Conservation (phyloP, 2,329 filamentous ascomycete species). For the Teratosphaeria pseudoeucalypti region DNA sequence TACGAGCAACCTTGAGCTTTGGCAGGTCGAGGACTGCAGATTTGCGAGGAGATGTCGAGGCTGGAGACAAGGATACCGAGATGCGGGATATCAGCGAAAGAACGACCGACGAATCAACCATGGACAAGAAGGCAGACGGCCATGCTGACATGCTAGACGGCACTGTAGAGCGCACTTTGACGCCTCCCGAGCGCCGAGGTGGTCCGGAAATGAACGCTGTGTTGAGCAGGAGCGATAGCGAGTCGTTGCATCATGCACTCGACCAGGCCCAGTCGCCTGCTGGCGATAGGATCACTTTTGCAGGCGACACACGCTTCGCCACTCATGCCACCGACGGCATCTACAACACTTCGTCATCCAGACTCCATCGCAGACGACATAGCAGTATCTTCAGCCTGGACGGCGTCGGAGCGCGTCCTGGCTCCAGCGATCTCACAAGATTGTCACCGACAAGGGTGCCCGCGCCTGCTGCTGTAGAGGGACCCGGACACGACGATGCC, state of each 20-base stretch:
- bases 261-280: background rate
- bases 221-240: conserved; percentile 1
- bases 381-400: conserved; percentile 22
- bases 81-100: conserved; percentile 34
- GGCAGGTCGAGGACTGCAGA: conserved; percentile 1
- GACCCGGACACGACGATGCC: background rate
- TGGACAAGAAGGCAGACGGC: background rate
- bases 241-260: background rate
- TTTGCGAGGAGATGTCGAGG: background rate
- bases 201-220: conserved; percentile 10
- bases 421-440: conserved; percentile 15
- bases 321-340: conserved; percentile 22
- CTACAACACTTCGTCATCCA: background rate
- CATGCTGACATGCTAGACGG: conserved; percentile 2
- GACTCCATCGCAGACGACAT: conserved; percentile 5
- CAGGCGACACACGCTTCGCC: conserved; percentile 17
- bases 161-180: conserved; percentile 2
- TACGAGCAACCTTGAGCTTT: conserved; percentile 22
- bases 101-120: conserved; percentile 6
- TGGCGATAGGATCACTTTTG: conserved; percentile 18
- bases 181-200: conserved; percentile 8
- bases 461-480: background rate
- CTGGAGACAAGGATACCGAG: background rate
- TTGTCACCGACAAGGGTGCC: background rate
- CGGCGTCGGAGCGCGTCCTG: conserved; percentile 26